A percentile compares a stretch with the other conserved stretches of the same genome.
Conservation (phyloP, 2,329 filamentous ascomycete species). For the Colletotrichum sp. region DNA sequence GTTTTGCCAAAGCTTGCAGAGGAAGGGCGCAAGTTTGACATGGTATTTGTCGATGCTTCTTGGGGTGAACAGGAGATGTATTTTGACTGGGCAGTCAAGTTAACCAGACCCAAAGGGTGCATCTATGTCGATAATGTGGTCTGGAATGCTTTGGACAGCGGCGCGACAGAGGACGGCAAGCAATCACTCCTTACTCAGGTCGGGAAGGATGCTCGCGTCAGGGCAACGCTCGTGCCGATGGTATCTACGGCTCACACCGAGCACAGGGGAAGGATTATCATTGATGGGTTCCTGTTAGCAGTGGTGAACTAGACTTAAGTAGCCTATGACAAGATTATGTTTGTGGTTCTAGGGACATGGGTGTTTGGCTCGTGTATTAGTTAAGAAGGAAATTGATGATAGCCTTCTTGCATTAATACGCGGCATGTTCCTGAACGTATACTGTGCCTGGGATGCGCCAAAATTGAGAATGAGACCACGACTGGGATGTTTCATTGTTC, state of each 20-base stretch:
- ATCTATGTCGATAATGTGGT: constrained; percentile 60
- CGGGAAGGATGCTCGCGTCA: constrained; percentile 27
- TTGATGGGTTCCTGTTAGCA: background rate
- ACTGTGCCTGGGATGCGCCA: background rate
- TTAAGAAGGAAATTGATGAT: background rate
- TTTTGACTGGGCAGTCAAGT: constrained; percentile 47
- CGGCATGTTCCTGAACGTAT: background rate
- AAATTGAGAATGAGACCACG: background rate
- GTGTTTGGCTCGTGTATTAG: background rate
- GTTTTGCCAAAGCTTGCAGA: constrained; percentile 38
- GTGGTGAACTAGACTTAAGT: background rate
- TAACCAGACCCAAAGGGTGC: constrained; percentile 42
- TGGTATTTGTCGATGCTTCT: constrained; percentile 60
- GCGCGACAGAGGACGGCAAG: background rate
- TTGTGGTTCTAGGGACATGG: background rate
- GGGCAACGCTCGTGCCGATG: constrained; percentile 29
- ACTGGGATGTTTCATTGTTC: background rate
- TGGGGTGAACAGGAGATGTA: constrained; percentile 55
- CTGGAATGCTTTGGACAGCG: constrained; percentile 25
- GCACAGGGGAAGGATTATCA: background rate
- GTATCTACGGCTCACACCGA: background rate
- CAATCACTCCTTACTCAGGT: constrained; percentile 26
- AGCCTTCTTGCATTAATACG: background rate
- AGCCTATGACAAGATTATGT: background rate
- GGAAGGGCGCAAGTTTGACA: constrained; percentile 49